Evolutionary conservation across 176 grass and related monocot genomes (phyloP).

Genomic region (Phyllostachys edulis): DNA sequence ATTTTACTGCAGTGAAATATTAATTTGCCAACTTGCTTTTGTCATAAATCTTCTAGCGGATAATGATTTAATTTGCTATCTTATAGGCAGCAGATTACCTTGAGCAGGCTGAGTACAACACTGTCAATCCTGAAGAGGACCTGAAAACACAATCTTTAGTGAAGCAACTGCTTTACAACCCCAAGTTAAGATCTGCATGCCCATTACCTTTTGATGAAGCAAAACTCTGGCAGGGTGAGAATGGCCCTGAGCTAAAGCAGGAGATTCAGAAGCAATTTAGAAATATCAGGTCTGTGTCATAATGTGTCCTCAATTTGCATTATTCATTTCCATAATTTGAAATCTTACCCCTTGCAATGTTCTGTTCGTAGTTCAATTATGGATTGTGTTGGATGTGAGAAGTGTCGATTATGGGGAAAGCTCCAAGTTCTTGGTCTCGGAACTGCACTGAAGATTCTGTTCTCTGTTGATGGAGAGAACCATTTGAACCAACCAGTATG

Average conservation of each 20-base stretch:
- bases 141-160: slow-evolving; percentile 81
- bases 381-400: slow-evolving; percentile 95
- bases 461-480: slow-evolving; percentile 59
- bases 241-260: slow-evolving; percentile 77
- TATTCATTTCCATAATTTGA: neutral
- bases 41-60: neutral
- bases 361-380: slow-evolving; percentile 70
- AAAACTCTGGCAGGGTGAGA: slow-evolving; percentile 91
- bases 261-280: slow-evolving; percentile 91
- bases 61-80: slow-evolving; percentile 34
- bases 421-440: slow-evolving; percentile 98
- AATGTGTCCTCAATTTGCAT: neutral
- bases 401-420: slow-evolving; percentile 96
- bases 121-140: slow-evolving; percentile 77
- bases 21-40: neutral
- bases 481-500: slow-evolving; percentile 66
- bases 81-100: slow-evolving; percentile 89
- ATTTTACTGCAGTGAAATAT: neutral
- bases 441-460: slow-evolving; percentile 94
- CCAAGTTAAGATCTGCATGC: slow-evolving; percentile 71
- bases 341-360: neutral
- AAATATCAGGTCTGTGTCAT: slow-evolving; percentile 74
- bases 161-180: slow-evolving; percentile 71
- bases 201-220: slow-evolving; percentile 84
- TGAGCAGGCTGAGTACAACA: slow-evolving; percentile 93